These are phyloP conservation scores for Camellia sinensis DNA, from an alignment of 148 eudicot genomes.

Conservation along the genomic window DNA sequence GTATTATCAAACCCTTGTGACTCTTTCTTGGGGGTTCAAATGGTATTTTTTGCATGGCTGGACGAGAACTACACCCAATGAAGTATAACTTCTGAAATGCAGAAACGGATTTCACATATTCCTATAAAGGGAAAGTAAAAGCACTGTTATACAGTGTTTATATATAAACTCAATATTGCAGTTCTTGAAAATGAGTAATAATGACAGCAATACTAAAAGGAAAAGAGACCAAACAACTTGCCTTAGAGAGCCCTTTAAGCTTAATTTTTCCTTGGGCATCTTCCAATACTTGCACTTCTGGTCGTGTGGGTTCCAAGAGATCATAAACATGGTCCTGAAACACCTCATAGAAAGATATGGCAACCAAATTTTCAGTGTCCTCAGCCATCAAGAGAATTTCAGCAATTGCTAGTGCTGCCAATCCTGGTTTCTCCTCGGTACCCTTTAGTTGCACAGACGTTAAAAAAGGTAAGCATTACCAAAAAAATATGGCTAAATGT, in stretches of 20 bases:
- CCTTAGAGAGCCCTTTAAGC: slow-evolving; percentile 88
- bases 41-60: slow-evolving; percentile 33
- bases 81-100: slow-evolving; percentile 54
- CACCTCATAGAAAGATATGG: slow-evolving; percentile 70
- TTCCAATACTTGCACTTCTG: slow-evolving; percentile 68
- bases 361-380: slow-evolving; percentile 44
- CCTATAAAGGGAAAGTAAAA: slow-evolving; percentile 35
- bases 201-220: not conserved
- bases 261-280: slow-evolving; percentile 66
- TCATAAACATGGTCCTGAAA: slow-evolving; percentile 67
- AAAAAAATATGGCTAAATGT: not conserved
- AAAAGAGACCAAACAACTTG: slow-evolving; percentile 21
- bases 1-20: slow-evolving; percentile 69
- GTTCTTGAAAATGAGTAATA: not conserved
- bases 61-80: slow-evolving; percentile 23
- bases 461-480: not conserved
- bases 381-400: slow-evolving; percentile 50
- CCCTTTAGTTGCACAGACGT: slow-evolving; percentile 43
- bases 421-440: slow-evolving; percentile 57
- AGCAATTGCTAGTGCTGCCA: slow-evolving; percentile 47
- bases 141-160: not conserved
- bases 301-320: slow-evolving; percentile 49
- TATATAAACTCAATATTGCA: not conserved
- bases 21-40: slow-evolving; percentile 47
- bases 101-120: slow-evolving; percentile 43